Conservation (phyloP, 139 green algal species). For the Chlorella sorokiniana region DNA sequence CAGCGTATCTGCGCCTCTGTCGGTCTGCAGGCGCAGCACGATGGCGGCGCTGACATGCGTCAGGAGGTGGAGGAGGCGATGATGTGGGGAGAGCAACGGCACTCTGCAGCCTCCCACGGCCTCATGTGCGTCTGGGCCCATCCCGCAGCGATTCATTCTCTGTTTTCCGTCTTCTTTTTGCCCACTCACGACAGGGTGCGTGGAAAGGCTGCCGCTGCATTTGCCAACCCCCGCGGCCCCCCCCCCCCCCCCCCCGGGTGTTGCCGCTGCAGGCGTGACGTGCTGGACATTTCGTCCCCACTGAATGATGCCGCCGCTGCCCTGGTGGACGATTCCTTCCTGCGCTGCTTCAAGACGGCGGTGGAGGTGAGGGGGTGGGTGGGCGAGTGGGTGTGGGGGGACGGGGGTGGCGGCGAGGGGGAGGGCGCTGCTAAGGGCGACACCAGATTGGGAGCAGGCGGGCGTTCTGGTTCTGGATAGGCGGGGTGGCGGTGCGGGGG, state of each 20-base stretch:
- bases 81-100: not conserved
- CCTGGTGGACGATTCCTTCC: conserved; percentile 97
- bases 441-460: too few species aligned
- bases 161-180: too few species aligned
- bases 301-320: conserved; percentile 83
- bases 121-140: not conserved
- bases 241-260: not conserved
- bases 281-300: conserved; percentile 83
- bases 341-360: conserved; percentile 85
- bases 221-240: not conserved
- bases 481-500: too few species aligned
- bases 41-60: not conserved
- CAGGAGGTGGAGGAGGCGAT: conserved; percentile 12
- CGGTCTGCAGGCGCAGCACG: not conserved
- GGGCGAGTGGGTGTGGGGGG: too few species aligned
- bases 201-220: too few species aligned
- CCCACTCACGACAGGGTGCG: too few species aligned
- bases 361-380: not conserved
- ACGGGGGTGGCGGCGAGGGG: too few species aligned
- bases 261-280: conserved; percentile 37
- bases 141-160: too few species aligned
- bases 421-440: too few species aligned
- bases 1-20: not conserved
- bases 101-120: not conserved
- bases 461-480: too few species aligned